Evolutionary conservation across 2,329 filamentous ascomycete species (phyloP), one percentile per base, ranked within the genome.

Genomic region (Fusarium proliferatum): DNA sequence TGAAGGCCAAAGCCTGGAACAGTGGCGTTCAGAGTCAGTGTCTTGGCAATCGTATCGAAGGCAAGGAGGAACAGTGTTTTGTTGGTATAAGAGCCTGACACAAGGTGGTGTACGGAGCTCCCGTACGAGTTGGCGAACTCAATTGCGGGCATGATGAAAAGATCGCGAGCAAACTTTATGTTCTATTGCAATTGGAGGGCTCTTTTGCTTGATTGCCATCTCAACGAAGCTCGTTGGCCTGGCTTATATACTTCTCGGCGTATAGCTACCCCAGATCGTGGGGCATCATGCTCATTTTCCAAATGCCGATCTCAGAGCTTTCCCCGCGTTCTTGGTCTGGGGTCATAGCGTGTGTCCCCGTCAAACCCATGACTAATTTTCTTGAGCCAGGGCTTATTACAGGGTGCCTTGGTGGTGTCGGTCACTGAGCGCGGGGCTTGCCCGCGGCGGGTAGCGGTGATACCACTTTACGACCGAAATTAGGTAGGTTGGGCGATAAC

Each of bases 41-140:
- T 63, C 13, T 38, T 36, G 26, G 60, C 53, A 11, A 60, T 28
- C 6, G 60, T 63, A 9, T 59, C 53, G n/a, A 63, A 63, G 13
- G 60, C 60, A 6, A 63, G 60, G 15, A 60, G 60, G 9, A 63
- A 63, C 0, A 63, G 53, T 7, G 60, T 63, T 10, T 26, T 63
- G 42, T 60, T 63, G 17, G 60, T 60, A 19, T 48, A 63, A 19
- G 60, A 63, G 7, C 60, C 60, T 8, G 60, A 38, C 34, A 59
- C 28, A 16, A 63, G 34, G 19, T 63, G 60, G 26, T 63, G 60
- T 19, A 63, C 8, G 8, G 52, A 45, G 60, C 42, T 48, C 28
- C 52, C 60, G 19, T 19, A 19, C 1, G 52, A 63, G 34, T 36
- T 60, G 7, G n/a, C 52, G 19, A 59, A 48, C 21, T 60, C 42